Base-by-base conservation (phyloP, 148 eudicot genomes). In the Selenicereus undatus region DNA sequence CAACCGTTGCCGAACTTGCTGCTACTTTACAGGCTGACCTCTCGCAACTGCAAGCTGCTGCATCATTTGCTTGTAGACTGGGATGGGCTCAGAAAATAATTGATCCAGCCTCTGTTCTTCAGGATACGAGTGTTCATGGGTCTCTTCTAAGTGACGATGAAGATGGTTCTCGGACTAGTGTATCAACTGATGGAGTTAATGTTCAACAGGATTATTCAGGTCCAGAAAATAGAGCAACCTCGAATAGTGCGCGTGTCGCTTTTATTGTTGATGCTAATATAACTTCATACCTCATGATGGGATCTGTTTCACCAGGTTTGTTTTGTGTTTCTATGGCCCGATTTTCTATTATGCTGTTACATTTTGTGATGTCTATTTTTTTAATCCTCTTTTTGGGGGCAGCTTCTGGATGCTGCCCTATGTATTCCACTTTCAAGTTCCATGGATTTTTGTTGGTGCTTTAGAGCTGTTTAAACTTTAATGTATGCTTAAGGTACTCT, bases 221-320 rank as follows among this genome's bases (percentile, higher is more conserved):
- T 79, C 80, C 91, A 76, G 97, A 93, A 62, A 88, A 80, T 81
- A 85, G 86, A 76, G 86, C 86, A 77, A 79, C 85, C 83, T 82
- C 90, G 48, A 89, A 86, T 82, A 82, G 88, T 76, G 87, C 91
- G n/a, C 97, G 95, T 88, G 98, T 96, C 81, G 97, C 99, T 75
- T 96, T 96, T 85, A 93, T 96, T 52, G 98, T 96, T 76, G 98
- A 96, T 88, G 99, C 99, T 79, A 96, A 93, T 82, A 93, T 96
- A 86, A 96, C 99, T 76, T 96, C 99, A 68, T 93, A 96, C 85
- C 95, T 96, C 78, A 96, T 96, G 99, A 96, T 96, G 99, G 99
- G 99, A 32, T 93, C 99, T 86, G 97, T 96, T 84, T 96, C 99
- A 78, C 99, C 97, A 89, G 99, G 99, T 96, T 72, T 77, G 83